A percentile compares a stretch with the other conserved stretches of the same genome.
phyloP scores from a whole-genome alignment of 2,329 filamentous ascomycete species.

The Laburnicola sp. region DNA sequence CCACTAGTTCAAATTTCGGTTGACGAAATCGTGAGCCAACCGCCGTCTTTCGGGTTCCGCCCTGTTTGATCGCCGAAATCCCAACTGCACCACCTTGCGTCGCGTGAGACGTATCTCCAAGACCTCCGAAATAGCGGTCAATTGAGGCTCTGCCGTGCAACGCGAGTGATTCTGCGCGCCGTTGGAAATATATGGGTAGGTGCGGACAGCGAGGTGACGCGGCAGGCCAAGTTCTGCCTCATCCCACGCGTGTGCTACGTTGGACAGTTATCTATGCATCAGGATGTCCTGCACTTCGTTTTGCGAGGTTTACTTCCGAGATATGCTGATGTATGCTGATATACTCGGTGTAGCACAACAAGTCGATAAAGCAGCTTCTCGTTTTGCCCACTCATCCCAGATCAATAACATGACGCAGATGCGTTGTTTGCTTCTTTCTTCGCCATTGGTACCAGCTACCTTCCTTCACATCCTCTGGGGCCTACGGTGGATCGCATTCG shows the following conservation, averaged over 20 bases:
- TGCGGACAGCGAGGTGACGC: neutral
- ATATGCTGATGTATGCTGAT: too few species aligned
- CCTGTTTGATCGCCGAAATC: constrained; percentile 17
- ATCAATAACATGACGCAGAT: too few species aligned
- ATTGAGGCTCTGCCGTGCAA: constrained; percentile 12
- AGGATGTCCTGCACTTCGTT: neutral
- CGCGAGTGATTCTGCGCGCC: neutral
- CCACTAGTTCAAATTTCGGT: constrained; percentile 7
- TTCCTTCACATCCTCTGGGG: too few species aligned
- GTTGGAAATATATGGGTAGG: neutral
- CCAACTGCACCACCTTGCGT: constrained; percentile 2
- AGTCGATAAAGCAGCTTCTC: too few species aligned
- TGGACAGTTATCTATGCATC: neutral
- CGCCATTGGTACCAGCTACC: too few species aligned
- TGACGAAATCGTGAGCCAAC: constrained; percentile 1
- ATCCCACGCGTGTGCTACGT: neutral
- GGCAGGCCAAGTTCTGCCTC: neutral
- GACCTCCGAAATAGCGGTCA: constrained; percentile 21
- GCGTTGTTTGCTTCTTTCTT: too few species aligned
- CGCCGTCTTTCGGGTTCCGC: constrained; percentile 2
- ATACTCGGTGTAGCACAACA: too few species aligned
- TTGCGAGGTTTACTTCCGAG: neutral
- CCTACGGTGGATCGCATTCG: too few species aligned
- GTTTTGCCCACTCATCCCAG: too few species aligned
- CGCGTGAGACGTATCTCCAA: constrained; percentile 12